Base-by-base conservation (phyloP, 768 basidiomycete species). In the Trametes sanguinea region DNA sequence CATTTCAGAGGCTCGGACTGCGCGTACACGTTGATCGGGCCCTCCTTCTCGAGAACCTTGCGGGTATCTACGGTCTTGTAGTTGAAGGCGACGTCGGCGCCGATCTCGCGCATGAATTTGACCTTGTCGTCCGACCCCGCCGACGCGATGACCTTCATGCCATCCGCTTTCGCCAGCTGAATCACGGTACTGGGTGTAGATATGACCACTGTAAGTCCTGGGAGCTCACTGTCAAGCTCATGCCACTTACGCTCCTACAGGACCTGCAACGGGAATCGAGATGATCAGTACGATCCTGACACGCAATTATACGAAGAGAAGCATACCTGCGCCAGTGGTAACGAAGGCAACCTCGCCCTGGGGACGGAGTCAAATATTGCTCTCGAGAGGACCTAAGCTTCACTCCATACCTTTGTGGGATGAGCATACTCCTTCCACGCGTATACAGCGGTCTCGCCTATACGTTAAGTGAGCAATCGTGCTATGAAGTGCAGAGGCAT, bases 81-180 rank as follows among this genome's bases (percentile, higher is more conserved):
- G 71, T 91, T 89, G 76, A 89, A 90, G 0, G 80, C 84, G 6
- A 87, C 80, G 65, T 92, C 88, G 0, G 84, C 83, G 0, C 88
- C 89, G n/a, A 88, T 65, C 2, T 79, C 78, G 51, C 79, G 80
- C 73, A 88, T 53, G 67, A 81, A 88, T 4, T 76, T 70, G 6
- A 91, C 86, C 72, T 92, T 91, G 54, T 88, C 85, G n/a, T 90
- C 87, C 0, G 83, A 82, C 1, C 90, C 88, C 0, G 87, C 85
- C 0, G 85, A 88, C 0, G 82, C 86, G 51, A 92, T 87, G 42
- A 91, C 89, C 66, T 85, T 87, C 40, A 78, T 62, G 0, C 81
- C 81, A 0, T 74, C 70, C 1, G 64, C 65, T 63, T 80, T 80
- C 29, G 80, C 79, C n/a, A 81, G 64, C 68, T 81, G 79, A 33